Percentiles rank a stretch among this genome's conserved stretches.
These are phyloP conservation scores for Mucor velutinosus DNA, from an alignment of 371 early-diverging fungal genomes.

Conservation along the genomic window DNA sequence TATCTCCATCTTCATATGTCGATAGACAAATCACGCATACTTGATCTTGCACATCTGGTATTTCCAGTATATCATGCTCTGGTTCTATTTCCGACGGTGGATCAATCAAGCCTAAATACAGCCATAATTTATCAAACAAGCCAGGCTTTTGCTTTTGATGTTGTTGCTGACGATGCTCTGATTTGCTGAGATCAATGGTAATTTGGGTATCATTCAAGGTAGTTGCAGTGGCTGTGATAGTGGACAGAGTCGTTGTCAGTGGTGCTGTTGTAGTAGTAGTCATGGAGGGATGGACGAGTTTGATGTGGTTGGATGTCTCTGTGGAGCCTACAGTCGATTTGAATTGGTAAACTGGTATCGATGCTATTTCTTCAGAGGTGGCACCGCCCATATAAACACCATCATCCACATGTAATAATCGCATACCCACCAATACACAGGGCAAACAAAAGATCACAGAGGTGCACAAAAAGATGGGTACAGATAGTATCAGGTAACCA, in stretches of 20 bases:
- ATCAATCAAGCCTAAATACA: conserved; percentile 30
- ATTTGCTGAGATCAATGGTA: conserved; percentile 18
- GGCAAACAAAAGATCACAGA: conserved; percentile 70
- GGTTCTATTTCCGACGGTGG: conserved; percentile 19
- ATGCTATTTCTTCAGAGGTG: conserved; percentile 58
- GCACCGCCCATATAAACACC: conserved; percentile 65
- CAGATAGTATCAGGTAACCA: conserved; percentile 68
- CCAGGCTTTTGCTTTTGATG: conserved; percentile 13
- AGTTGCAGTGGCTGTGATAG: background rate
- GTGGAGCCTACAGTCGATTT: conserved; percentile 20
- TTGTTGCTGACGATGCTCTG: conserved; percentile 8
- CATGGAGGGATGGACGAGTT: background rate
- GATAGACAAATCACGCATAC: conserved; percentile 68
- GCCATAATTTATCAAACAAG: conserved; percentile 31
- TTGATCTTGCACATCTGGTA: conserved; percentile 45
- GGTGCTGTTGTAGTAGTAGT: background rate
- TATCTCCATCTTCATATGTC: conserved; percentile 66
- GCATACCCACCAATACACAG: conserved; percentile 63
- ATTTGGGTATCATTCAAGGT: conserved; percentile 2
- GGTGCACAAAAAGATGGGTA: conserved; percentile 65
- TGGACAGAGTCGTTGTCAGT: background rate
- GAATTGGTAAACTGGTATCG: conserved; percentile 54
- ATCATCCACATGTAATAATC: conserved; percentile 60
- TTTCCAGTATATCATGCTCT: conserved; percentile 35
- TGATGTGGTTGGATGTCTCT: background rate